Evolutionary conservation across 2,329 filamentous ascomycete genomes (phyloP).

Genomic region (Trichoderma sp.): DNA sequence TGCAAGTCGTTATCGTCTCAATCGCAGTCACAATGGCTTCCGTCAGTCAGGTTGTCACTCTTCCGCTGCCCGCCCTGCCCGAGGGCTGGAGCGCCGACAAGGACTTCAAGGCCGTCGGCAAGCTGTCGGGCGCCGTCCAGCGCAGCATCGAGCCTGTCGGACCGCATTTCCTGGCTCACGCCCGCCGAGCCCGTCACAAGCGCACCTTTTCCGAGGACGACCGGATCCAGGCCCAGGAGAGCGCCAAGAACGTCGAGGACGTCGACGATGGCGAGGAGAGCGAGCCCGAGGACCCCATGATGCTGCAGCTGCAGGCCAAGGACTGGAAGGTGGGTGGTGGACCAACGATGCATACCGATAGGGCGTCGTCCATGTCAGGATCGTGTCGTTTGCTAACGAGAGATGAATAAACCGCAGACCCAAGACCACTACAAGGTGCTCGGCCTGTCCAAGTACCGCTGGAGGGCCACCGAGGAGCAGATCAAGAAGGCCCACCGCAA

Average conservation of each 20-base stretch:
- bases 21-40: constrained; percentile 60
- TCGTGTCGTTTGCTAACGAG: background rate
- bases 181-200: constrained; percentile 91
- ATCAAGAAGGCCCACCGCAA: constrained; percentile 99
- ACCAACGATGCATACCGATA: background rate
- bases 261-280: constrained; percentile 88
- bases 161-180: constrained; percentile 96
- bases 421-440: constrained; percentile 99
- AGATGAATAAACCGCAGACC: constrained; percentile 50
- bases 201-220: constrained; percentile 99
- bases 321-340: constrained; percentile 85
- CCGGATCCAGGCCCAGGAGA: constrained; percentile 92
- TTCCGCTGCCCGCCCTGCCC: constrained; percentile 74
- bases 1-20: background rate
- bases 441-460: constrained; percentile 88
- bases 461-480: constrained; percentile 91
- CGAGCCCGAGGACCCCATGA: constrained; percentile 88
- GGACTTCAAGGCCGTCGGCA: constrained; percentile 83
- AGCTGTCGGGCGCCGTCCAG: constrained; percentile 75
- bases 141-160: constrained; percentile 94
- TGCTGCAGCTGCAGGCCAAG: constrained; percentile 92
- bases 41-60: constrained; percentile 60
- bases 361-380: background rate
- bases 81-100: constrained; percentile 84
- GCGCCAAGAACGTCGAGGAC: constrained; percentile 92